Evolutionary conservation across 352 stramenopile genomes (phyloP), one percentile per base, ranked within the genome.

Genomic region (Globisporangium iwayamae): DNA sequence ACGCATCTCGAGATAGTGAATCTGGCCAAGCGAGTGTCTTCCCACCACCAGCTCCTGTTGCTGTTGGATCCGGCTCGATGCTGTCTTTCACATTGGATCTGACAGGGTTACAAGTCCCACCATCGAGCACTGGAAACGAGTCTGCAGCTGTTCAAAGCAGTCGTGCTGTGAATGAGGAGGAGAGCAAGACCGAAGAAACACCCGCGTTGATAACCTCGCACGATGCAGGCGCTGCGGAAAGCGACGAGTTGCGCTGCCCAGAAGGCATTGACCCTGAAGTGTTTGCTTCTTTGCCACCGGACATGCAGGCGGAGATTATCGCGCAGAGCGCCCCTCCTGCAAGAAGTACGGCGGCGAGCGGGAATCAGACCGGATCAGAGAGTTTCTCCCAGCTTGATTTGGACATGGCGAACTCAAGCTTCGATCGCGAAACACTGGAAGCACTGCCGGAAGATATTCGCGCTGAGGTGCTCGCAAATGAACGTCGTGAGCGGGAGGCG

Each of bases 231-330:
- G 14, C 13, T 25, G 43, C 16, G 14, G 62, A 56, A 46, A 68
- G 47, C 46, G 14, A n/a, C 25, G 63, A 61, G 38, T 70, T 81
- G 9, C 71, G 73, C 47, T 99, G 96, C 60, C 96, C 96, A 4
- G 90, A 97, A 63, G 96, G 96, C 30, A 96, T 99, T 70, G 97
- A 99, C 80, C 81, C 82, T 20, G 97, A 99, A 71, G 97, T 99
- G 1, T 99, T 99, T 72, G 83, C 87, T 30, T 97, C 85, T 16
- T 76, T 99, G 51, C 97, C 97, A 43, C 53, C 87, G 3, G 96
- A 99, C 61, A 98, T 99, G 95, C 97, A 99, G 75, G 83, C 90
- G 56, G 97, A 99, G 70, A 95, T 98, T 62, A 68, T 98, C 46
- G 86, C 88, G 3, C 84, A 98, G 64, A 80, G 80, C 47, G 70